Conservation (phyloP, 306 rosid species). For the Casuarina cunninghamiana region DNA sequence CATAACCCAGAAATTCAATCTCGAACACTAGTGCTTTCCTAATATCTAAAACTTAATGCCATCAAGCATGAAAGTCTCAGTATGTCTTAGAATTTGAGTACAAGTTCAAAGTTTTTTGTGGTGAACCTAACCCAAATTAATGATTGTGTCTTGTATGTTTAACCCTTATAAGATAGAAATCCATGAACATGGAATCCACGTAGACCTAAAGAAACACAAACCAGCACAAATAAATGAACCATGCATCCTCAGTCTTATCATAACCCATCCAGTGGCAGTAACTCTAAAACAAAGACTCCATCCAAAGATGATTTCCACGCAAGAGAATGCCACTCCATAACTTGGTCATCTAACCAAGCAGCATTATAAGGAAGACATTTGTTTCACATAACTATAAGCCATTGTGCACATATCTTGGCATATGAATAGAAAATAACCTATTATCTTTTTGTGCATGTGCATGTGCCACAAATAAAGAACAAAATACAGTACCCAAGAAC, state of each 20-base stretch:
- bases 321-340: not conserved
- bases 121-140: not conserved
- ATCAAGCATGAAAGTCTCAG: too few species aligned
- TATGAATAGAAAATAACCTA: not conserved
- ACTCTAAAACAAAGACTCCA: not conserved
- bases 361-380: not conserved
- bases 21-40: not conserved
- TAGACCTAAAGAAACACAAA: constrained; percentile 1
- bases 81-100: too few species aligned
- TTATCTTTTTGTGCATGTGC: constrained; percentile 1
- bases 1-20: not conserved
- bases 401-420: constrained; percentile 16
- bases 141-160: not conserved
- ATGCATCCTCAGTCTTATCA: constrained; percentile 4
- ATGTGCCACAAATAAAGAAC: not conserved
- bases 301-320: not conserved
- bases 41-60: too few species aligned
- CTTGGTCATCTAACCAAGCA: not conserved
- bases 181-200: not conserved
- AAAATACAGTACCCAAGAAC: not conserved
- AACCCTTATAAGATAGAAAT: not conserved
- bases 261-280: not conserved
- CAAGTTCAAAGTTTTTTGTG: not conserved
- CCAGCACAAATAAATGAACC: not conserved
- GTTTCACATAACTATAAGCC: constrained; percentile 7